Evolutionary conservation across 805 yeast genomes (phyloP).

Genomic region (Candida silvatica): DNA sequence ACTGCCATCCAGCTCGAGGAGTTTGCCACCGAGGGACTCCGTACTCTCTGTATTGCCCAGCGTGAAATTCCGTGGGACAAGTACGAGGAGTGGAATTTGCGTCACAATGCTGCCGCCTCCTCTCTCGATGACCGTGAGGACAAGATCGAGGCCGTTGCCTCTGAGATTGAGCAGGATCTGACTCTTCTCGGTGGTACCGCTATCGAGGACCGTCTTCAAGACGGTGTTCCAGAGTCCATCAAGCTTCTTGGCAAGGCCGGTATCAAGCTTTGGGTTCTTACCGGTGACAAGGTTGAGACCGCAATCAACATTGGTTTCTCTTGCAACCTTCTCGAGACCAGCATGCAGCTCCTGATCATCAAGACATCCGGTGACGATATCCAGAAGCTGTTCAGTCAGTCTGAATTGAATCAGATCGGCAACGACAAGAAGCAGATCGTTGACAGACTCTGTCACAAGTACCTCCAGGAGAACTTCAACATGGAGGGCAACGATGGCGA

Average conservation of each 20-base stretch:
- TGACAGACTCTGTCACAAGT: slow-evolving; percentile 39
- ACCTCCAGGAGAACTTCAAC: slow-evolving; percentile 45
- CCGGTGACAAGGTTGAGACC: slow-evolving; percentile 87
- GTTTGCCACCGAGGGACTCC: slow-evolving; percentile 74
- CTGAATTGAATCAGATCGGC: slow-evolving; percentile 14
- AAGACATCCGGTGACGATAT: slow-evolving; percentile 52
- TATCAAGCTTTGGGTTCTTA: slow-evolving; percentile 76
- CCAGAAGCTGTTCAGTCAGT: slow-evolving; percentile 30
- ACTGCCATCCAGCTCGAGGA: slow-evolving; percentile 73
- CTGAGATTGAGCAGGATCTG: slow-evolving; percentile 59
- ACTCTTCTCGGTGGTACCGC: slow-evolving; percentile 76
- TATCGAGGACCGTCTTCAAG: slow-evolving; percentile 77
- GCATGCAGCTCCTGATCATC: slow-evolving; percentile 65
- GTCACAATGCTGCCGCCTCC: slow-evolving; percentile 58
- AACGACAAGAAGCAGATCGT: slow-evolving; percentile 27
- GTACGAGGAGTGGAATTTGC: slow-evolving; percentile 54
- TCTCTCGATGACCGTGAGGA: slow-evolving; percentile 56
- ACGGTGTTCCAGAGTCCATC: slow-evolving; percentile 81
- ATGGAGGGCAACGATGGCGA: slow-evolving; percentile 55
- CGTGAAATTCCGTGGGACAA: slow-evolving; percentile 55
- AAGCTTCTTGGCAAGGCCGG: slow-evolving; percentile 65
- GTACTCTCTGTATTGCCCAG: slow-evolving; percentile 76
- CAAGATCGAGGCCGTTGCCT: slow-evolving; percentile 67
- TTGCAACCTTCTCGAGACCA: slow-evolving; percentile 66
- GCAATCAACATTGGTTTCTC: slow-evolving; percentile 84